Conservation (phyloP, 202 grass and related monocot genomes). For the Carex arenaria region DNA sequence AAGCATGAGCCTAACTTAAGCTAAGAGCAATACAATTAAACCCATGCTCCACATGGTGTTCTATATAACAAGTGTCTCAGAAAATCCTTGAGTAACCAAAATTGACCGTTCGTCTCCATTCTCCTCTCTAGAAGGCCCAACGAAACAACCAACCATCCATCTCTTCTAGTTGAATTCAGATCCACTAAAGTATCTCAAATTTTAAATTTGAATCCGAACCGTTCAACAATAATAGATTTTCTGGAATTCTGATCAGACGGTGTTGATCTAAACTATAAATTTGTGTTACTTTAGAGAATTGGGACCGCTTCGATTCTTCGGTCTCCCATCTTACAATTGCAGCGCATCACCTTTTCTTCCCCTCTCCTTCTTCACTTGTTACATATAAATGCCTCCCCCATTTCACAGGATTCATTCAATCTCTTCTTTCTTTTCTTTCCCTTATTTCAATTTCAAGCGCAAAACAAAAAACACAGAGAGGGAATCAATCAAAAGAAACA, state of each 20-base stretch:
- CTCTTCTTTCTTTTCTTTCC: not conserved
- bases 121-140: not conserved
- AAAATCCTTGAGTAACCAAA: not conserved
- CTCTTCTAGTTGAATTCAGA: not conserved
- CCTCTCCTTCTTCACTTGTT: not conserved
- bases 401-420: not conserved
- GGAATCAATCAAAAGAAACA: no score
- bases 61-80: not conserved
- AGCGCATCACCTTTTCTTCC: not conserved
- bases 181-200: no score
- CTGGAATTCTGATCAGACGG: not conserved
- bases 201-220: no score
- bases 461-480: not conserved
- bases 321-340: not conserved
- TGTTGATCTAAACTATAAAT: not conserved
- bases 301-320: not conserved
- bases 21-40: not conserved
- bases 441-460: not conserved
- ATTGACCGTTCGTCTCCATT: not conserved
- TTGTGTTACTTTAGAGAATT: not conserved
- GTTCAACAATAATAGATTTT: no score
- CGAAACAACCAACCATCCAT: not conserved
- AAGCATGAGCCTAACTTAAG: no score
- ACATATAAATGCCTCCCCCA: not conserved
- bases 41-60: not conserved